Evolutionary conservation across 1,284 basidiomycete genomes (phyloP).

Genomic region (Uromyces viciae-fabae): DNA sequence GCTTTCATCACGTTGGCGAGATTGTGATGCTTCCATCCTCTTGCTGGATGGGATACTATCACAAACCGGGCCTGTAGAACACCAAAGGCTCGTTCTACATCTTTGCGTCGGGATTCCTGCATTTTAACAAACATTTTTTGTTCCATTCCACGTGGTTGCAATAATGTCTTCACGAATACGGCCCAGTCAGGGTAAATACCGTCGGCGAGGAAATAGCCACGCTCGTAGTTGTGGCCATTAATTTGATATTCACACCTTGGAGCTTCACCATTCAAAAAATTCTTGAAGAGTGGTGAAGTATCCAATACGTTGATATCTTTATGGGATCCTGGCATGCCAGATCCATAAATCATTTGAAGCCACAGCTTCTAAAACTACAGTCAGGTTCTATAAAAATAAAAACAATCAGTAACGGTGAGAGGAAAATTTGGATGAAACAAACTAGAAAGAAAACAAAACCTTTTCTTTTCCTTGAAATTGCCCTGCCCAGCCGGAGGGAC

Average conservation of each 20-base stretch:
- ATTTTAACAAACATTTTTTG: background rate
- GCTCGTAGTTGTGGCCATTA: background rate
- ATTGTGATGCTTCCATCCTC: background rate
- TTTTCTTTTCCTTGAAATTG: slow-evolving; percentile 29
- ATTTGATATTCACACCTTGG: background rate
- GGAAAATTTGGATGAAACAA: no score
- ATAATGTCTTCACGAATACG: background rate
- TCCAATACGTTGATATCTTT: background rate
- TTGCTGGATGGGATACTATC: background rate
- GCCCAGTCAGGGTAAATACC: background rate
- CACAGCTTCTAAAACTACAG: background rate
- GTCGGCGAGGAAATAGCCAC: background rate
- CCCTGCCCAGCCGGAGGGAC: slow-evolving; percentile 10
- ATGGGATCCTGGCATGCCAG: slow-evolving; percentile 13
- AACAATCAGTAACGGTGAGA: no score
- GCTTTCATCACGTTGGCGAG: background rate
- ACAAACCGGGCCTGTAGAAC: background rate
- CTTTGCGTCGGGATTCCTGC: background rate
- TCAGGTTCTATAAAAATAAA: background rate
- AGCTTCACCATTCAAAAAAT: background rate
- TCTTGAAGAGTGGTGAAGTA: background rate
- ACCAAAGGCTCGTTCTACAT: slow-evolving; percentile 15
- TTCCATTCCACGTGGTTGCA: background rate
- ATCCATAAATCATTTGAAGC: background rate
- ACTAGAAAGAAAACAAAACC: background rate